Conservation (phyloP, 805 yeast species). For the Kodamaea laetipori region DNA sequence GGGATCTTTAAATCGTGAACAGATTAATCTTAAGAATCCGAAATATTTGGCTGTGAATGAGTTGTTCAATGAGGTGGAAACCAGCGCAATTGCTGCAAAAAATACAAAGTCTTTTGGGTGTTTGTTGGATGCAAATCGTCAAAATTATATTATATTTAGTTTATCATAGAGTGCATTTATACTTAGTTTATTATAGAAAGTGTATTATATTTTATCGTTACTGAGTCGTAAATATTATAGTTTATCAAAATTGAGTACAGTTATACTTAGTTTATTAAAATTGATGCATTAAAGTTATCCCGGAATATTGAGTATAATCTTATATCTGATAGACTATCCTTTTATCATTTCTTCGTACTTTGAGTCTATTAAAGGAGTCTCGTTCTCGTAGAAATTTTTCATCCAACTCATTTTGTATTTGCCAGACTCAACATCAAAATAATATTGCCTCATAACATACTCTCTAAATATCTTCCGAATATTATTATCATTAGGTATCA, state of each 20-base stretch:
- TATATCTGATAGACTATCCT: too few species aligned
- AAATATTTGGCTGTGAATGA: constrained; percentile 30
- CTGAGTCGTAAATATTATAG: too few species aligned
- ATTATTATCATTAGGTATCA: constrained; percentile 34
- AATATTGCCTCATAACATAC: constrained; percentile 35
- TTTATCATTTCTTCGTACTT: not conserved
- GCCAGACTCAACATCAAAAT: constrained; percentile 20
- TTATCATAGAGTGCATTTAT: constrained; percentile 11
- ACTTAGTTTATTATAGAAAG: not conserved
- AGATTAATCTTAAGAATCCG: constrained; percentile 26
- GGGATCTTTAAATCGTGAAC: constrained; percentile 5
- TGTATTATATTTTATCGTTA: not conserved
- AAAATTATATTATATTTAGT: constrained; percentile 41
- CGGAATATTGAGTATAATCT: too few species aligned
- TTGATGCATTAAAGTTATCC: too few species aligned
- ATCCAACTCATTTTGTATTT: constrained; percentile 27
- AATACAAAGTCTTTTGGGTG: constrained; percentile 34
- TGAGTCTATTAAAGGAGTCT: constrained; percentile 5
- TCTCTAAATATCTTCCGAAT: constrained; percentile 29
- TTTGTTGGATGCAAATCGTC: constrained; percentile 41
- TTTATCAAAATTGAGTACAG: too few species aligned
- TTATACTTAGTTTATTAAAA: too few species aligned
- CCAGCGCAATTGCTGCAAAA: constrained; percentile 16
- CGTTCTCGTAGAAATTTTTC: constrained; percentile 27
- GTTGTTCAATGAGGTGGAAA: not conserved